Percentiles rank a stretch among this genome's conserved stretches.
Evolutionary conservation across 139 green algal species (phyloP).

Genomic region (Haematococcus lacustris): DNA sequence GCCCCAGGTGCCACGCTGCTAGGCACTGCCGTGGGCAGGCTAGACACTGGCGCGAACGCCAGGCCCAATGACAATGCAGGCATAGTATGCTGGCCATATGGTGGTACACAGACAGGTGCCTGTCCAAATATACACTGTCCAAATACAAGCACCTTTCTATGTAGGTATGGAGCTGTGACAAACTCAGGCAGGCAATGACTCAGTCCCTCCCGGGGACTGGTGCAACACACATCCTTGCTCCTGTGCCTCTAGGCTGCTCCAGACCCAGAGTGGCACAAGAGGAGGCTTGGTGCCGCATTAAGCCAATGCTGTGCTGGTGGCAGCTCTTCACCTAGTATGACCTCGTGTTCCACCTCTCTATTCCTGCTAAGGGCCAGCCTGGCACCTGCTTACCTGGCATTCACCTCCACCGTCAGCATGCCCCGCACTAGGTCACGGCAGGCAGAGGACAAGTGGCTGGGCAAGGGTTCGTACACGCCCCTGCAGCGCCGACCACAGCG

Average conservation of each 20-base stretch:
- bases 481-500: conserved; percentile 9
- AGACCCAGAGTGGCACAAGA: neutral
- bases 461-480: conserved; percentile 32
- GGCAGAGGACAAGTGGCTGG: conserved; percentile 9
- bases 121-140: no score
- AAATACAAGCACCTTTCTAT: no score
- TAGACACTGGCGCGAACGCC: no score
- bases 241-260: neutral
- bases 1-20: no score
- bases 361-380: conserved; percentile 1
- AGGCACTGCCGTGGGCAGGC: no score
- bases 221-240: neutral
- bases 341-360: conserved; percentile 42
- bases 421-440: conserved; percentile 36
- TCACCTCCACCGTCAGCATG: conserved; percentile 73
- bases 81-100: no score
- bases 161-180: no score
- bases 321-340: conserved; percentile 10
- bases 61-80: no score
- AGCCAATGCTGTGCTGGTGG: neutral
- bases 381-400: conserved; percentile 21
- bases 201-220: no score
- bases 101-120: no score
- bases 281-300: neutral
- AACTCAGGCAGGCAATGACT: no score